Conservation (phyloP, 257 asterid species). For the Fraxinus excelsior region DNA sequence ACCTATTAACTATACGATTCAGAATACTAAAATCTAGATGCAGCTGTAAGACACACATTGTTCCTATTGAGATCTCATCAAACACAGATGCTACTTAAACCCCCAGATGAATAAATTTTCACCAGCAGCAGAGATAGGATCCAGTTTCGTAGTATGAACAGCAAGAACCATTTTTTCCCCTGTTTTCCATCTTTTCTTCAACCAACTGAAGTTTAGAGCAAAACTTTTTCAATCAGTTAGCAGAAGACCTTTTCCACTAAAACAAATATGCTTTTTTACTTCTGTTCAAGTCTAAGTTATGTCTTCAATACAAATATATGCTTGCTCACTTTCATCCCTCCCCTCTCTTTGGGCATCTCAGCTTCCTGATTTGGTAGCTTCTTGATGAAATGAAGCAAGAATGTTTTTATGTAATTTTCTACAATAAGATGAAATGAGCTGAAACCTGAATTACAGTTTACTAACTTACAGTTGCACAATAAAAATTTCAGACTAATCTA, state of each 20-base stretch:
- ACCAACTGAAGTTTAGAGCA: neutral
- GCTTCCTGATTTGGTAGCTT: neutral
- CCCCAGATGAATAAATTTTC: neutral
- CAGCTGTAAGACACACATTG: neutral
- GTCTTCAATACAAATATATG: neutral
- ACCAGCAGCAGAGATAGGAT: neutral
- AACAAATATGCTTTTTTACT: neutral
- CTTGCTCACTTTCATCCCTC: neutral
- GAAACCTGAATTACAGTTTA: neutral
- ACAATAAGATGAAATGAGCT: neutral
- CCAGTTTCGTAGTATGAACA: neutral
- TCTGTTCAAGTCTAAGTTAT: neutral
- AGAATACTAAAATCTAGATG: conserved; percentile 1
- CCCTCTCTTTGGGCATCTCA: neutral
- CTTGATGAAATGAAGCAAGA: neutral
- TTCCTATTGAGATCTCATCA: neutral
- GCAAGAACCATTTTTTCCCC: neutral
- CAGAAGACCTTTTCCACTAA: neutral
- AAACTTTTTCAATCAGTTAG: neutral
- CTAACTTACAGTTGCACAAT: neutral
- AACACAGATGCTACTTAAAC: neutral
- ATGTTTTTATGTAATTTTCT: neutral
- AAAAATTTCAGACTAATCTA: neutral
- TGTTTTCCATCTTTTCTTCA: neutral
- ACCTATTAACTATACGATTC: conserved; percentile 3